These are phyloP conservation scores for Fusarium incarnatum DNA, from an alignment of 2,329 filamentous ascomycete genomes.

Conservation along the genomic window DNA sequence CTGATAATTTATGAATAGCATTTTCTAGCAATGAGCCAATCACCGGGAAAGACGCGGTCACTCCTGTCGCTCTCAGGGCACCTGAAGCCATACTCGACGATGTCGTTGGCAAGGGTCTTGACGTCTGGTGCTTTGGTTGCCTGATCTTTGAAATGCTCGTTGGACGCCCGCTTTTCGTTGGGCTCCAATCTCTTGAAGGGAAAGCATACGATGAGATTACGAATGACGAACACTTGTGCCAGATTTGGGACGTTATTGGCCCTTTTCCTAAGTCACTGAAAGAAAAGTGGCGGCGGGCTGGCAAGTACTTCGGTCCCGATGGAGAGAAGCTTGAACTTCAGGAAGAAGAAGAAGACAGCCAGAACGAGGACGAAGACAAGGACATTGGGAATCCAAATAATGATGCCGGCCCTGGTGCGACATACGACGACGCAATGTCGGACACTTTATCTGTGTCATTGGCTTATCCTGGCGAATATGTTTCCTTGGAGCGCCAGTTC, in stretches of 20 bases:
- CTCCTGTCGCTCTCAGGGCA: background rate
- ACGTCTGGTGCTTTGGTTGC: background rate
- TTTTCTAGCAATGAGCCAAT: background rate
- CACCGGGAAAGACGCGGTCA: background rate
- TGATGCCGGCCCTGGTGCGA: background rate
- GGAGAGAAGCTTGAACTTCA: background rate
- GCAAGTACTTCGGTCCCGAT: background rate
- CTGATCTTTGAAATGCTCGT: background rate
- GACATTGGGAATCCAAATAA: background rate
- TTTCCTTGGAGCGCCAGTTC: background rate
- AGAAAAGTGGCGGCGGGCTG: background rate
- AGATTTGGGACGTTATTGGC: background rate
- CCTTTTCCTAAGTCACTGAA: background rate
- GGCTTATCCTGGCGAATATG: background rate
- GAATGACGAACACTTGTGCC: background rate
- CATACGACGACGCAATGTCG: fast-evolving
- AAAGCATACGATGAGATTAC: background rate
- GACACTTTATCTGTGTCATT: background rate
- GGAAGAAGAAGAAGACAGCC: background rate
- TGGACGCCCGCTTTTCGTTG: background rate
- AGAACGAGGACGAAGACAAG: background rate
- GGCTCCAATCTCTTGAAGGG: background rate
- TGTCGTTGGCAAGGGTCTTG: background rate
- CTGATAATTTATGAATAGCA: background rate
- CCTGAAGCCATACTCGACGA: background rate